Evolutionary conservation across 2,329 filamentous ascomycete species (phyloP), one percentile per base, ranked within the genome.

Genomic region (Sporothrix dimorphospora): DNA sequence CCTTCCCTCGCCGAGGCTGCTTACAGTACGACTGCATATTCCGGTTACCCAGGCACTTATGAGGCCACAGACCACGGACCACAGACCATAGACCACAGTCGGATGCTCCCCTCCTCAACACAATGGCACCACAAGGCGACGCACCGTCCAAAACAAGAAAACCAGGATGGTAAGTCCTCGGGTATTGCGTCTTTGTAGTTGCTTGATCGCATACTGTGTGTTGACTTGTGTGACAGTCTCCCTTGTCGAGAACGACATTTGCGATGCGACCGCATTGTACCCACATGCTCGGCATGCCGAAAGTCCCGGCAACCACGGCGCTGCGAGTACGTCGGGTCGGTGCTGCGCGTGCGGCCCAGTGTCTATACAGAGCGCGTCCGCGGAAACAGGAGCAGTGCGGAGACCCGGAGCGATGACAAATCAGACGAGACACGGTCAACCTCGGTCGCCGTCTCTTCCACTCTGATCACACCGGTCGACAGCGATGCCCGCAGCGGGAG

Each of bases 21-120:
- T 53, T 53, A 53, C 51, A 53, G 27, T 24, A 53, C 51, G 51
- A 27, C 51, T 53, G 51, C 51, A 53, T 53, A 53, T 57, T 34
- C 53, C 24, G 14, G 53, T 14, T 14, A 47, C n/a, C 53, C 27
- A 57, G 53, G n/a, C 53, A 34, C 1, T 3, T 7, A 24, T 27
- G 4, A 34, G 2, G n/a, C 6, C n/a, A 53, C n/a, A 24, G n/a
- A 24, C 49, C 3, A 53, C n/a, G 4, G 49, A 7, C n/a, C 49
- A 57, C 53, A 45, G 3, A 16, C 40, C 40, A 42, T 8, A 42
- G n/a, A n/a, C n/a, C n/a, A n/a, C 5, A 42, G 40, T 7, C 9
- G 30, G 9, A 45, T 45, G 40, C 40, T 45, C 30, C 30, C 6
- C 30, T 34, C 30, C 30, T 34, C 30, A 34, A 34, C 24, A 14